Percentiles rank a stretch among this genome's conserved stretches.
phyloP scores from a whole-genome alignment of 345 rosid species.

The Eucalyptus sp. region DNA sequence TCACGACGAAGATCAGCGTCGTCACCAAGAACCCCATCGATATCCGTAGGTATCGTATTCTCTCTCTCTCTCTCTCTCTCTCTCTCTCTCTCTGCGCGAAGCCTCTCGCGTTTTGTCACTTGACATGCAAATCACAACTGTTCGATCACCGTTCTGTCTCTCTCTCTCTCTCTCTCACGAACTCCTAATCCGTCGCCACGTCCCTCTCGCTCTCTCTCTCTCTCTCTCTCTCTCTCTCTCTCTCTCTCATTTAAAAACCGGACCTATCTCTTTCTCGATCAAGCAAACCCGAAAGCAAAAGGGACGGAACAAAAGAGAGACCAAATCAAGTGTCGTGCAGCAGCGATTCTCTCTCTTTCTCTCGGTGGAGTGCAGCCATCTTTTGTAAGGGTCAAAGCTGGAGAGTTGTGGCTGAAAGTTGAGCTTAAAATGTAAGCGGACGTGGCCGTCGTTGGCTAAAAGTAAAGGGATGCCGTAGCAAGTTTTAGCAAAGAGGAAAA shows the following conservation, averaged over 20 bases:
- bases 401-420: no score
- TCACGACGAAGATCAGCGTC: constrained; percentile 63
- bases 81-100: not conserved
- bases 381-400: not conserved
- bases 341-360: not conserved
- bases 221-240: not conserved
- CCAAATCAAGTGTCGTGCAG: not conserved
- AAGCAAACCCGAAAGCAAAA: not conserved
- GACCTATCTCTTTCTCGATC: not conserved
- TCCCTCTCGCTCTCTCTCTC: no score
- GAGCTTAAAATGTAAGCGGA: no score
- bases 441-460: no score
- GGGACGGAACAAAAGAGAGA: not conserved
- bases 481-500: not conserved
- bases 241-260: not conserved
- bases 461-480: not conserved
- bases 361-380: not conserved
- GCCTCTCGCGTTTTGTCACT: not conserved
- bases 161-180: no score
- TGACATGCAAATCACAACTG: not conserved
- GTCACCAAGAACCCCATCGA: constrained; percentile 89
- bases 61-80: not conserved
- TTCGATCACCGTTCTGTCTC: not conserved
- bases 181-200: no score
- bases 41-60: not conserved